phyloP scores from a whole-genome alignment of 1,284 basidiomycete species.

The Melampsora occidentalis region DNA sequence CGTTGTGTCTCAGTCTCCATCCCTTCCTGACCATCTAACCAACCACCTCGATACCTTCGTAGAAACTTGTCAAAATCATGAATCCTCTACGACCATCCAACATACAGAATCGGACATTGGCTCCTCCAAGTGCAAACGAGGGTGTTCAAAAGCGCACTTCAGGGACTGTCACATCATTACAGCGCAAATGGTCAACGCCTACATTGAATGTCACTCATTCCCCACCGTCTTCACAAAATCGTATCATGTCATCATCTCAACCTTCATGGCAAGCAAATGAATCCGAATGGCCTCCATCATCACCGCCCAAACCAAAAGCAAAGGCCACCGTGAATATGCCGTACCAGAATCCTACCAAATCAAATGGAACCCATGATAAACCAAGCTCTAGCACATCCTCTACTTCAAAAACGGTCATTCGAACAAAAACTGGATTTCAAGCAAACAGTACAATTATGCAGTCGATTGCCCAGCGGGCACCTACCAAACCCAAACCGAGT shows the following conservation, averaged over 20 bases:
- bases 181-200: background rate
- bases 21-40: too few species aligned
- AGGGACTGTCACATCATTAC: background rate
- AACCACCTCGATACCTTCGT: too few species aligned
- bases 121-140: background rate
- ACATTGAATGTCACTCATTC: background rate
- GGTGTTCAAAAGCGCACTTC: background rate
- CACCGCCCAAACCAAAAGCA: background rate
- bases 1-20: too few species aligned
- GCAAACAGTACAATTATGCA: background rate
- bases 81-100: background rate
- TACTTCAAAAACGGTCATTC: background rate
- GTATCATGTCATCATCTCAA: constrained; percentile 28
- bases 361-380: background rate
- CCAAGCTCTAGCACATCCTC: background rate
- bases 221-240: background rate
- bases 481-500: background rate
- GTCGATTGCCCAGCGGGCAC: background rate
- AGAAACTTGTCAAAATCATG: background rate
- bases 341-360: constrained; percentile 8
- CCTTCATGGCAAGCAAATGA: constrained; percentile 32
- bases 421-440: constrained; percentile 11
- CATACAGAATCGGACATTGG: background rate
- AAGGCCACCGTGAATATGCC: background rate
- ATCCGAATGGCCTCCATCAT: constrained; percentile 30